phyloP scores from a whole-genome alignment of 2,329 filamentous ascomycete genomes.

The Ophiostoma ulmi region DNA sequence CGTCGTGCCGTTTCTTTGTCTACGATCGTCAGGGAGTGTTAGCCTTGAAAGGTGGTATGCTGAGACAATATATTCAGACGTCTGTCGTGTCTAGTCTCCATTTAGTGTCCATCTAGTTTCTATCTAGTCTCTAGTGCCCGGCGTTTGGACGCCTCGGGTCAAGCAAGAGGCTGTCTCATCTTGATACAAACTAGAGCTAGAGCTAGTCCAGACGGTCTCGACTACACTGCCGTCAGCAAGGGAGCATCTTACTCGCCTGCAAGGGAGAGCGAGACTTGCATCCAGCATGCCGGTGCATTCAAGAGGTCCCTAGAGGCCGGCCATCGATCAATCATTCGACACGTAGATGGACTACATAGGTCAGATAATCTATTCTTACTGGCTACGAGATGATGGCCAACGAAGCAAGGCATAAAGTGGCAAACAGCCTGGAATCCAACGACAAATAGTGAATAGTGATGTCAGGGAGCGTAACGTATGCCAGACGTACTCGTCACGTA shows the following conservation, averaged over 20 bases:
- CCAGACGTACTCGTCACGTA: neutral
- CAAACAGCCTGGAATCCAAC: neutral
- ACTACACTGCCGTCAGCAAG: neutral
- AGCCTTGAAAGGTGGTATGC: neutral
- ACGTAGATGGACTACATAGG: neutral
- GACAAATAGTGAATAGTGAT: neutral
- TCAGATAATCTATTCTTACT: neutral
- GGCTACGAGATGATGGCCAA: neutral
- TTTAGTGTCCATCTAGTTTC: too few species aligned
- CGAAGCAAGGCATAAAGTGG: neutral
- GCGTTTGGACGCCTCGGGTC: too few species aligned
- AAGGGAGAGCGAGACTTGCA: neutral
- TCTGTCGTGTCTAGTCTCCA: neutral
- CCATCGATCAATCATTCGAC: slow-evolving; percentile 26
- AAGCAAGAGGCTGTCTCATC: neutral
- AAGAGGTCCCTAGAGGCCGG: slow-evolving; percentile 34
- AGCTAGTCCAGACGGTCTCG: neutral
- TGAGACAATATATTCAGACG: neutral
- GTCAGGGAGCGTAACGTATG: neutral
- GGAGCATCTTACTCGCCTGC: neutral
- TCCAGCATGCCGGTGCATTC: neutral
- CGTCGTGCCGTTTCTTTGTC: slow-evolving; percentile 5
- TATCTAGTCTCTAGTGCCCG: too few species aligned
- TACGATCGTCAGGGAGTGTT: slow-evolving; percentile 1
- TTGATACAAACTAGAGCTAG: neutral